A percentile compares a stretch with the other conserved stretches of the same genome.
These are phyloP conservation scores for Cladosporium sp. DNA, from an alignment of 2,329 filamentous ascomycete species.

Conservation along the genomic window DNA sequence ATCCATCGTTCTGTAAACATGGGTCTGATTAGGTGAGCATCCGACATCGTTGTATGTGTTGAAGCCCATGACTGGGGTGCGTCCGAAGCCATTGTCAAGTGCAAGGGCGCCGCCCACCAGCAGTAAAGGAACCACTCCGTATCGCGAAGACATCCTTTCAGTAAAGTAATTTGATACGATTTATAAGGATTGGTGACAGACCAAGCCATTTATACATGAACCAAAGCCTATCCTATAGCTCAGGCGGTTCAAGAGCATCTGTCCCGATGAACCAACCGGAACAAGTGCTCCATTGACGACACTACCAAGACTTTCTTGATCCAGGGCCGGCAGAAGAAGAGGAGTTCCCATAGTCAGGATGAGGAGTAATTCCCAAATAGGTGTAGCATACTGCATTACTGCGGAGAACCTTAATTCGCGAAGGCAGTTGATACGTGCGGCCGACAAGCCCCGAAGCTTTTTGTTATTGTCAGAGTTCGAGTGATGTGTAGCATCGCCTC, in stretches of 20 bases:
- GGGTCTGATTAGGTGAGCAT: conserved; percentile 47
- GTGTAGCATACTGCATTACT: neutral
- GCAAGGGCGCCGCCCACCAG: neutral
- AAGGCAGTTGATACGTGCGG: neutral
- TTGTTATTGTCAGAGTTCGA: too few relatives aligned
- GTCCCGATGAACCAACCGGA: neutral
- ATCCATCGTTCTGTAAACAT: conserved; percentile 50
- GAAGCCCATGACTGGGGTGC: conserved; percentile 37
- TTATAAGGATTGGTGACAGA: neutral
- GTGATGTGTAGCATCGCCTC: neutral
- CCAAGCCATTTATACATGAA: too few relatives aligned
- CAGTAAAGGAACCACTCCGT: neutral
- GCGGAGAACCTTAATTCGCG: neutral
- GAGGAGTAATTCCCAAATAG: neutral
- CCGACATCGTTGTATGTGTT: conserved; percentile 57
- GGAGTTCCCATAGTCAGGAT: neutral
- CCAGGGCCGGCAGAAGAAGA: neutral
- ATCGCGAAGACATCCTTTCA: neutral
- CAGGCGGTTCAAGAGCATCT: too few relatives aligned
- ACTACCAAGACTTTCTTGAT: neutral
- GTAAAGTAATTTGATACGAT: neutral
- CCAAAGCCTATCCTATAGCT: too few relatives aligned
- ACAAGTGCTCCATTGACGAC: neutral
- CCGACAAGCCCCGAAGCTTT: neutral
- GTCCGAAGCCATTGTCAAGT: conserved; percentile 12